Percentiles rank a stretch among this genome's conserved stretches.
These are phyloP conservation scores for Trichosporon asahii DNA, from an alignment of 1,284 basidiomycete genomes.

Conservation along the genomic window DNA sequence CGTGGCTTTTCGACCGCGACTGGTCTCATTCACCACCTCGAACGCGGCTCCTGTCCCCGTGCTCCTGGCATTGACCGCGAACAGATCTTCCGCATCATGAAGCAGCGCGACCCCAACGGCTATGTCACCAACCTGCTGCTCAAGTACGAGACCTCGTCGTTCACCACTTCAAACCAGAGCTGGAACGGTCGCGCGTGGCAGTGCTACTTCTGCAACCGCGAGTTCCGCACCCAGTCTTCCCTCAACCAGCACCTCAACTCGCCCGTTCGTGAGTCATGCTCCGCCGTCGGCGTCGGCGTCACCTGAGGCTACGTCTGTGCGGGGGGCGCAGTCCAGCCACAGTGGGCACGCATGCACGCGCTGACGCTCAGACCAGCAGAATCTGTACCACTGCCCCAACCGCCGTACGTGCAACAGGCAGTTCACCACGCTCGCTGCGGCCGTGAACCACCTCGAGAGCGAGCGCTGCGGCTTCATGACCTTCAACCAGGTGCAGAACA, in stretches of 20 bases:
- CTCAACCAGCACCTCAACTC: constrained; percentile 4
- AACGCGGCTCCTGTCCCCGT: constrained; percentile 4
- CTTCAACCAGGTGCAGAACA: constrained; percentile 12
- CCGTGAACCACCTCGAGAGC: constrained; percentile 19
- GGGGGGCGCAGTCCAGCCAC: background rate
- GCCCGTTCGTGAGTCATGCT: constrained; percentile 5
- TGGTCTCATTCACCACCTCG: constrained; percentile 18
- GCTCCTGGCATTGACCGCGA: constrained; percentile 12
- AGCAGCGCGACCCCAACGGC: constrained; percentile 11
- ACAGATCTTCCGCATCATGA: constrained; percentile 8
- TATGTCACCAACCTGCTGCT: constrained; percentile 13
- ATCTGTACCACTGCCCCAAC: constrained; percentile 17
- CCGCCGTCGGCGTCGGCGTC: no score
- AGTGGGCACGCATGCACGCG: background rate
- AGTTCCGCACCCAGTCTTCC: background rate
- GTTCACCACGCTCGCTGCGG: constrained; percentile 12
- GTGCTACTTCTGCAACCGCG: constrained; percentile 7
- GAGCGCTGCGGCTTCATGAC: constrained; percentile 14
- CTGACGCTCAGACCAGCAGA: constrained; percentile 5
- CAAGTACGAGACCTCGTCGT: background rate
- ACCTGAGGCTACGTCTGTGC: background rate
- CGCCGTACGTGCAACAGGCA: constrained; percentile 9
- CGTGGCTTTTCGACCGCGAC: constrained; percentile 12
- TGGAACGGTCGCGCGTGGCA: background rate
- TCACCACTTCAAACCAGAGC: background rate